phyloP scores from a whole-genome alignment of 345 rosid genomes.

The Carallia pectinifolia region DNA sequence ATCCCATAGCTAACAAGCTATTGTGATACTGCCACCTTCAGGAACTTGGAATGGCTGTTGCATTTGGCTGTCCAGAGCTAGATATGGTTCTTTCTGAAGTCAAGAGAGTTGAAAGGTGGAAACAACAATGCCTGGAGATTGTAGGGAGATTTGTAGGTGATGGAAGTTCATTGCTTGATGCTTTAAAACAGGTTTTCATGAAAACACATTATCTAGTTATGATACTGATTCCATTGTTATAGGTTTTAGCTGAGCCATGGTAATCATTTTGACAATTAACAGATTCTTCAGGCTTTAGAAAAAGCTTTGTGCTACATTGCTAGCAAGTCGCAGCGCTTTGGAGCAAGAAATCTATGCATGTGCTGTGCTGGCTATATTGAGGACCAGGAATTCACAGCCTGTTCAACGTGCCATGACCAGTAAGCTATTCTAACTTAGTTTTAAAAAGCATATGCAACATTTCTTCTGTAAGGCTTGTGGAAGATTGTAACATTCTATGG shows the following conservation, averaged over 20 bases:
- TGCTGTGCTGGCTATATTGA: constrained; percentile 38
- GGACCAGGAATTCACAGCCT: constrained; percentile 34
- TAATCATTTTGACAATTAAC: constrained; percentile 13
- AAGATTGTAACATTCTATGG: background rate
- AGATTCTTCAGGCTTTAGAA: constrained; percentile 53
- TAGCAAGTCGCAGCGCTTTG: constrained; percentile 35
- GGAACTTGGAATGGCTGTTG: constrained; percentile 49
- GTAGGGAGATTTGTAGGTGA: constrained; percentile 34
- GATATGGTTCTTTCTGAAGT: constrained; percentile 48
- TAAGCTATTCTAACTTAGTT: constrained; percentile 32
- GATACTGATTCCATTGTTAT: background rate
- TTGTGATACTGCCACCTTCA: constrained; percentile 24
- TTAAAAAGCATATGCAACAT: background rate
- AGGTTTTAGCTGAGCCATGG: constrained; percentile 6
- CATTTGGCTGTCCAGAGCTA: constrained; percentile 53
- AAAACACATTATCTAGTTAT: background rate
- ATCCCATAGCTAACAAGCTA: background rate
- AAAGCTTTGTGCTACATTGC: constrained; percentile 40
- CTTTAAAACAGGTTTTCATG: constrained; percentile 46
- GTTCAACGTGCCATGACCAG: constrained; percentile 59
- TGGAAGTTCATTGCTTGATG: constrained; percentile 27
- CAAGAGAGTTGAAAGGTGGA: constrained; percentile 63
- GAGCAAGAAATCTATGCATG: constrained; percentile 30
- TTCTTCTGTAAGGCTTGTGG: background rate
- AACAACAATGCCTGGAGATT: constrained; percentile 33